These are phyloP conservation scores for Tolypocladium ovalisporum DNA, from an alignment of 2,329 filamentous ascomycete species.

Conservation along the genomic window DNA sequence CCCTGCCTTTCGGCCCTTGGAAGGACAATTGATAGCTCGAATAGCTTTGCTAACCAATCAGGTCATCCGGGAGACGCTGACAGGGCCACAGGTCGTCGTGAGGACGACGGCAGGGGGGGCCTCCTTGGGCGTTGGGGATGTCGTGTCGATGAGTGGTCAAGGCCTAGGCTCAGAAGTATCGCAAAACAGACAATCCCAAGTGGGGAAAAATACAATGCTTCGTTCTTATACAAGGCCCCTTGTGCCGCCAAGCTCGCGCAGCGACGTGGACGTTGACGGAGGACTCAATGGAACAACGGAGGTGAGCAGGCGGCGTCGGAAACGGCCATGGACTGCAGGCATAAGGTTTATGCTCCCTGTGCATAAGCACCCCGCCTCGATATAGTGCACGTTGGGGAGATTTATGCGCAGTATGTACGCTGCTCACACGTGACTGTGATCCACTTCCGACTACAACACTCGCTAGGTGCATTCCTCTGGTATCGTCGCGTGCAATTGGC, in stretches of 20 bases:
- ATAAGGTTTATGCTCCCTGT: background rate
- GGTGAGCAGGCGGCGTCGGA: background rate
- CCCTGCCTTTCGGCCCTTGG: background rate
- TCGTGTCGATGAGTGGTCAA: background rate
- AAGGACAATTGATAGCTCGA: no score
- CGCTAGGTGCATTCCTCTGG: background rate
- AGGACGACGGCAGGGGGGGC: no score
- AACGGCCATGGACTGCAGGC: background rate
- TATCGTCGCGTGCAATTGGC: background rate
- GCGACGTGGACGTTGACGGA: background rate
- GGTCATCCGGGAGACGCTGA: background rate
- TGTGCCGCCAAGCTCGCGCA: background rate
- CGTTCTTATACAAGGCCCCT: background rate
- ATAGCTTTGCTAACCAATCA: background rate
- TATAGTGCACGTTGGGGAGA: background rate
- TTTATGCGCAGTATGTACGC: background rate
- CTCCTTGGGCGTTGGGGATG: background rate
- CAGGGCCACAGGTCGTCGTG: background rate
- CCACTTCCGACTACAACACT: background rate
- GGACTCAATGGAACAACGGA: background rate
- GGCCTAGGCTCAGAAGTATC: background rate
- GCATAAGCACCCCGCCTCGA: background rate
- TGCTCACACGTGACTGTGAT: background rate
- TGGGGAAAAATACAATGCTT: background rate
- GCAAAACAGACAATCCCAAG: background rate